Conservation (phyloP, 139 green algal species). For the Closterium sp. region DNA sequence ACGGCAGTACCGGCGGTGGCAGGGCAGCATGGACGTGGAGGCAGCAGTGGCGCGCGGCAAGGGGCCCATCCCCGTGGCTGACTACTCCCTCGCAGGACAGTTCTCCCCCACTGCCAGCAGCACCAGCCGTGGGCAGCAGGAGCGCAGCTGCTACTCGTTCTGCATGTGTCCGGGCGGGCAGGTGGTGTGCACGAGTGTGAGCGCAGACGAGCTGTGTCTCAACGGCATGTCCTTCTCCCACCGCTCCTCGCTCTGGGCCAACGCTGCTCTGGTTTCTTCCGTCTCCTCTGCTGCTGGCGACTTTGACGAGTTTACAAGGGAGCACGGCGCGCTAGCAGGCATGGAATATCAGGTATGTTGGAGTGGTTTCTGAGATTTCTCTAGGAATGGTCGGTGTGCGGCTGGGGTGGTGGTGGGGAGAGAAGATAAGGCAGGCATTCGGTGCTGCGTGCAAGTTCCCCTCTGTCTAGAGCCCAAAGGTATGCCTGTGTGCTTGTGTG, state of each 20-base stretch:
- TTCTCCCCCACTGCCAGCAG: neutral
- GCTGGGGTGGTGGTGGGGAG: no score
- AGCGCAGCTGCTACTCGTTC: conserved; percentile 71
- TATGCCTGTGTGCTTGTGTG: no score
- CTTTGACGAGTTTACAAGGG: conserved; percentile 58
- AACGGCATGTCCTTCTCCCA: conserved; percentile 85
- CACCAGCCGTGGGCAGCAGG: no score
- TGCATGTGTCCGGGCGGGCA: conserved; percentile 85
- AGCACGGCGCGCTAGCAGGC: conserved; percentile 66
- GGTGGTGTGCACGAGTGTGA: conserved; percentile 74
- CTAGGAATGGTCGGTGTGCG: no score
- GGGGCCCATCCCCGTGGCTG: conserved; percentile 74
- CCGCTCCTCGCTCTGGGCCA: conserved; percentile 67
- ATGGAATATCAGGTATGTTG: conserved; percentile 62
- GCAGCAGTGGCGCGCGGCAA: conserved; percentile 64
- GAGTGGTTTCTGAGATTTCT: neutral
- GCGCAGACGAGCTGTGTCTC: conserved; percentile 72
- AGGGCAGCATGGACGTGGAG: neutral
- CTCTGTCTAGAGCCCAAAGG: no score
- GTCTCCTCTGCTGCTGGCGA: conserved; percentile 58
- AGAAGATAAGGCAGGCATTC: no score
- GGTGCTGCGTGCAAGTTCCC: no score
- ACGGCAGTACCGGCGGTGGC: conserved; percentile 21
- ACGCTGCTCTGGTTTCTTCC: conserved; percentile 72
- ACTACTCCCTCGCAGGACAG: conserved; percentile 68